phyloP scores from a whole-genome alignment of 352 stramenopile species.

The Phytophthora cryptogea region DNA sequence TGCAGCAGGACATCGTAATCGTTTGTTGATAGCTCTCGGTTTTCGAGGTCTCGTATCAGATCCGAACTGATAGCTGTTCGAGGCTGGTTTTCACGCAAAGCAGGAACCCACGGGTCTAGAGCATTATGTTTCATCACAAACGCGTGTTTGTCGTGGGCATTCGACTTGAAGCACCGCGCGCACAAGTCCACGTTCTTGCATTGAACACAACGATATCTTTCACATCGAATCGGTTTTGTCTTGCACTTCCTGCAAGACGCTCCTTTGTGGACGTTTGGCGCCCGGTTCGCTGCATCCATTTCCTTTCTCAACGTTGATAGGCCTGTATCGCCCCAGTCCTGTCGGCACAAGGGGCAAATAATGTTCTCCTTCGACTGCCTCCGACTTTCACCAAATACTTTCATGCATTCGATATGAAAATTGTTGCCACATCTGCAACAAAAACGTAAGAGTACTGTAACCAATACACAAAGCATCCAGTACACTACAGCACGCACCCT shows the following conservation, averaged over 20 bases:
- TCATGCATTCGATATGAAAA: conserved; percentile 57
- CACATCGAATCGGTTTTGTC: conserved; percentile 73
- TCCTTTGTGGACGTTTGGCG: conserved; percentile 77
- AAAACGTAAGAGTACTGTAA: conserved; percentile 2
- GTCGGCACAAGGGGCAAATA: conserved; percentile 81
- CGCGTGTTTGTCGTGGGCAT: conserved; percentile 62
- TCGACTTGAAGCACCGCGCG: conserved; percentile 73
- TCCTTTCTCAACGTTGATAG: conserved; percentile 71
- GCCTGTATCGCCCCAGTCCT: conserved; percentile 76
- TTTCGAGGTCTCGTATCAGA: conserved; percentile 65
- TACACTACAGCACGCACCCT: conserved; percentile 56
- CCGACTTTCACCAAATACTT: conserved; percentile 82
- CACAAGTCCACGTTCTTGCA: conserved; percentile 83
- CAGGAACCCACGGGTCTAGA: conserved; percentile 61
- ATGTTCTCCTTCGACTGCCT: conserved; percentile 86
- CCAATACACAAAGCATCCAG: neutral
- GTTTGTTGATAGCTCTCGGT: conserved; percentile 79
- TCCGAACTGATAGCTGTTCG: conserved; percentile 36
- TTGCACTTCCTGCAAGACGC: conserved; percentile 73
- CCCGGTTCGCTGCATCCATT: conserved; percentile 72
- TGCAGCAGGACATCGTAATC: conserved; percentile 84
- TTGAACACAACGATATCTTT: conserved; percentile 81
- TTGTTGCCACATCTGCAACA: conserved; percentile 37
- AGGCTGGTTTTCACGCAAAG: conserved; percentile 37
- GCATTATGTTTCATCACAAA: conserved; percentile 79